phyloP scores from a whole-genome alignment of 2,329 filamentous ascomycete genomes.

The Amauroascus niger region DNA sequence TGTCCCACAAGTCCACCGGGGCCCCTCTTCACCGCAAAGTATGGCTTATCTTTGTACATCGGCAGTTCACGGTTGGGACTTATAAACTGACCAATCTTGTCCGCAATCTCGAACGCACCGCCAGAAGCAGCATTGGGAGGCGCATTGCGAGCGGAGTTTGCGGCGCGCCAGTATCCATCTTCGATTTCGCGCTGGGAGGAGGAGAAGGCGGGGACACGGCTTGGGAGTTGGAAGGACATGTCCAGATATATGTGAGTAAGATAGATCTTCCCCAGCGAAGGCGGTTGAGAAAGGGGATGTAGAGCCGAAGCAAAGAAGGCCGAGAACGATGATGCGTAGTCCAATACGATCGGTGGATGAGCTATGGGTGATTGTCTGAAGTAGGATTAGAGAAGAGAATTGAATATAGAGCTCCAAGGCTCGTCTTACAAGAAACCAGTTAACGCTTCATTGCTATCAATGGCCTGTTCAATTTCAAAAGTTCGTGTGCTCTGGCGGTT shows the following conservation, averaged over 20 bases:
- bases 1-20: constrained; percentile 16
- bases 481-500: too few relatives aligned
- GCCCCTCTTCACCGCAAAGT: constrained; percentile 45
- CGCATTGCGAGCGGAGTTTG: constrained; percentile 23
- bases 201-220: constrained; percentile 59
- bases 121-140: constrained; percentile 18
- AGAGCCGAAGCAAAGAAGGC: too few relatives aligned
- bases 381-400: neutral
- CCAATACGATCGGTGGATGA: neutral
- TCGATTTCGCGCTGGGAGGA: constrained; percentile 53
- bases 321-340: too few relatives aligned
- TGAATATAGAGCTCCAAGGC: neutral
- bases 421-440: too few relatives aligned
- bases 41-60: constrained; percentile 99
- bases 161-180: constrained; percentile 58
- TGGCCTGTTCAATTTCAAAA: too few relatives aligned
- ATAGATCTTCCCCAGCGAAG: too few relatives aligned
- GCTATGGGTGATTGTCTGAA: too few relatives aligned
- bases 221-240: constrained; percentile 51
- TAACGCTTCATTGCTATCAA: too few relatives aligned
- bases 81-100: constrained; percentile 56
- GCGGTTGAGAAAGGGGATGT: too few relatives aligned
- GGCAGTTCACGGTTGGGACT: constrained; percentile 58
- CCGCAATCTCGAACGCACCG: constrained; percentile 45
- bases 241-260: neutral